Conservation (phyloP, 2,329 filamentous ascomycete genomes). For the Hypoxylon sp. region DNA sequence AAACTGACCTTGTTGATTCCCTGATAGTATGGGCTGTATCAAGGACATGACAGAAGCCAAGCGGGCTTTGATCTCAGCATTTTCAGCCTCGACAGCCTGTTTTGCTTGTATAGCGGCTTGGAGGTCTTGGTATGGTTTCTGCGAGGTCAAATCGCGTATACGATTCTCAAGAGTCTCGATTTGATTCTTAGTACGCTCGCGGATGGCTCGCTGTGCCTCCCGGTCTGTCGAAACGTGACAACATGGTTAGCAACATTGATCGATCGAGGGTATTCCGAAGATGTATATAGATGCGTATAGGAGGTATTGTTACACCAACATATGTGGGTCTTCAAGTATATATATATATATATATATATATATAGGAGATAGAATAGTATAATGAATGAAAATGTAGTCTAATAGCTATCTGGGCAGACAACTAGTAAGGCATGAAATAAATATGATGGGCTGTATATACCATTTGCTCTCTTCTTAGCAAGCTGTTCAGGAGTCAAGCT, state of each 20-base stretch:
- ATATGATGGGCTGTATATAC: conserved; percentile 47
- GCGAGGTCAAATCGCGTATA: conserved; percentile 78
- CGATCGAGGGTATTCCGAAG: too few species aligned
- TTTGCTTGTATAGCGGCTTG: conserved; percentile 79
- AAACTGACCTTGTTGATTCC: conserved; percentile 41
- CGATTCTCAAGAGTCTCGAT: conserved; percentile 78
- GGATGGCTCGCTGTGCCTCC: conserved; percentile 84
- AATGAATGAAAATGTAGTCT: too few species aligned
- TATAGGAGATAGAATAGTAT: too few species aligned
- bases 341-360: conserved; percentile 1
- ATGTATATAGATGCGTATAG: not conserved
- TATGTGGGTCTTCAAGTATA: not conserved
- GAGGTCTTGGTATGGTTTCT: conserved; percentile 85
- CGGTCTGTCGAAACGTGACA: conserved; percentile 64
- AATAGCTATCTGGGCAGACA: conserved; percentile 9
- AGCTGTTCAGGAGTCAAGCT: conserved; percentile 79
- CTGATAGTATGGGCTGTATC: conserved; percentile 66
- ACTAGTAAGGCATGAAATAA: conserved; percentile 11
- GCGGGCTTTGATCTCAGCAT: conserved; percentile 76
- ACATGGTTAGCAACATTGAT: conserved; percentile 27
- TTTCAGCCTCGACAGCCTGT: conserved; percentile 80
- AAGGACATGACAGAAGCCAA: conserved; percentile 71
- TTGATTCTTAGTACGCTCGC: conserved; percentile 81
- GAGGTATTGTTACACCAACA: conserved; percentile 3
- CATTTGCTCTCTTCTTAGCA: conserved; percentile 70